A percentile compares a stretch with the other conserved stretches of the same genome.
Conservation (phyloP, 1,284 basidiomycete genomes). For the Rugosomyces carneus region DNA sequence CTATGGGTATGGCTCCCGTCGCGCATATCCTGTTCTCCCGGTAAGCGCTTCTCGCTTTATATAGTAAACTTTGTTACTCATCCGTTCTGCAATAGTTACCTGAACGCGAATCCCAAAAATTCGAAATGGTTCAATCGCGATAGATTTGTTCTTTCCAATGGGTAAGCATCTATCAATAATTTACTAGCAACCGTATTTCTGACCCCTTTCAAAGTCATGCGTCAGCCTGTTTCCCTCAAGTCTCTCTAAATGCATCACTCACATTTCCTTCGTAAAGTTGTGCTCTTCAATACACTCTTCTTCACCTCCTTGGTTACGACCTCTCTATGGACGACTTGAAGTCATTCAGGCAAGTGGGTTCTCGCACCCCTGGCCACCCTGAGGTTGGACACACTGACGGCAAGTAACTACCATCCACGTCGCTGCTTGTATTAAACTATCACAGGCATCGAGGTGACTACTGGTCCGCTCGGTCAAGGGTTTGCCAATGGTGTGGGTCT, state of each 20-base stretch:
- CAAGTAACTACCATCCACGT: constrained; percentile 16
- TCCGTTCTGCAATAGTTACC: constrained; percentile 44
- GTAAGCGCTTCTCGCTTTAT: constrained; percentile 35
- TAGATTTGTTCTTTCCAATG: constrained; percentile 83
- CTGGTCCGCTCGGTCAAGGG: constrained; percentile 93
- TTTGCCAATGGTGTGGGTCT: constrained; percentile 91
- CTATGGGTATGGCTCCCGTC: constrained; percentile 88
- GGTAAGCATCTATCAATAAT: constrained; percentile 36
- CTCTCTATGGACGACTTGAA: constrained; percentile 83
- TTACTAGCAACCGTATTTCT: background rate
- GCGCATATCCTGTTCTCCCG: constrained; percentile 84
- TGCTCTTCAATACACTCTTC: constrained; percentile 79
- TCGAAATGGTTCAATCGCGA: constrained; percentile 92
- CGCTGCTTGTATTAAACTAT: too few species aligned
- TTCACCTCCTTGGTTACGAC: constrained; percentile 83
- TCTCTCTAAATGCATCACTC: constrained; percentile 57
- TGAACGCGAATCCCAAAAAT: constrained; percentile 84
- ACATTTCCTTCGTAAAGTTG: too few species aligned
- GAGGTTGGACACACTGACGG: constrained; percentile 87
- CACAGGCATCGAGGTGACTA: constrained; percentile 86
- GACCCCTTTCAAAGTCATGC: constrained; percentile 36
- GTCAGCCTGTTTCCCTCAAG: constrained; percentile 36
- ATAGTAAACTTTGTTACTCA: constrained; percentile 2
- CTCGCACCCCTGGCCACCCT: constrained; percentile 88
- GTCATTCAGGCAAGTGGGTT: constrained; percentile 80